A percentile compares a stretch with the other conserved stretches of the same genome.
Conservation (phyloP, 805 yeast species). For the Kregervanrija fluxuum region DNA sequence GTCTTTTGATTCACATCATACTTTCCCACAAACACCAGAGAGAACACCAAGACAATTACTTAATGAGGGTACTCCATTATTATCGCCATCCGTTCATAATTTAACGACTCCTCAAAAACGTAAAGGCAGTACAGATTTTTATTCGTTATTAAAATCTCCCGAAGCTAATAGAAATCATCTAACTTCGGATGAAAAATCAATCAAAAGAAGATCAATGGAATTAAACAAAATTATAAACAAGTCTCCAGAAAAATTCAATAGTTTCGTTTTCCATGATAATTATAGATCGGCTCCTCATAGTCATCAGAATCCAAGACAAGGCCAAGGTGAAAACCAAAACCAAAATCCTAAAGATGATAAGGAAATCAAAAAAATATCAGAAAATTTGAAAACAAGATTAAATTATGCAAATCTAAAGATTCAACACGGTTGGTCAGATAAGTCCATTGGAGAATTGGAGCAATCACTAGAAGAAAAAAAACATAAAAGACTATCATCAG, state of each 20-base stretch:
- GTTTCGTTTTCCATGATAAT: constrained; percentile 22
- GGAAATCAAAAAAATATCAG: constrained; percentile 30
- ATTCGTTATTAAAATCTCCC: constrained; percentile 29
- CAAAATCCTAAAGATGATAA: constrained; percentile 18
- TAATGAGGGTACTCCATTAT: constrained; percentile 26
- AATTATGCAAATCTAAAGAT: constrained; percentile 31
- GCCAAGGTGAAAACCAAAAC: constrained; percentile 13
- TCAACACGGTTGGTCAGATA: constrained; percentile 30
- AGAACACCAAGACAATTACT: constrained; percentile 20
- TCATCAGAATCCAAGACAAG: no score
- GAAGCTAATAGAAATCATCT: constrained; percentile 16
- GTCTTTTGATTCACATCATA: constrained; percentile 15
- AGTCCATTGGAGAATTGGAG: constrained; percentile 24
- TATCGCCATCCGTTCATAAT: constrained; percentile 20
- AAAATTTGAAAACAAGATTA: constrained; percentile 29
- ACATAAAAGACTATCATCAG: constrained; percentile 9
- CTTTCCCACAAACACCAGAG: constrained; percentile 23
- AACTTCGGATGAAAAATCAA: constrained; percentile 4
- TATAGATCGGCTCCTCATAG: no score
- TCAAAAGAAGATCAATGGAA: constrained; percentile 28
- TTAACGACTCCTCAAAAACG: constrained; percentile 26
- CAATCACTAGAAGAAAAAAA: constrained; percentile 19
- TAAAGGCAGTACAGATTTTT: constrained; percentile 26
- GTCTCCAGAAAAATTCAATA: constrained; percentile 17
- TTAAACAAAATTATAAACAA: constrained; percentile 23